phyloP scores from a whole-genome alignment of 1,139 yeast species.

The Hyphopichia buzzinii region DNA sequence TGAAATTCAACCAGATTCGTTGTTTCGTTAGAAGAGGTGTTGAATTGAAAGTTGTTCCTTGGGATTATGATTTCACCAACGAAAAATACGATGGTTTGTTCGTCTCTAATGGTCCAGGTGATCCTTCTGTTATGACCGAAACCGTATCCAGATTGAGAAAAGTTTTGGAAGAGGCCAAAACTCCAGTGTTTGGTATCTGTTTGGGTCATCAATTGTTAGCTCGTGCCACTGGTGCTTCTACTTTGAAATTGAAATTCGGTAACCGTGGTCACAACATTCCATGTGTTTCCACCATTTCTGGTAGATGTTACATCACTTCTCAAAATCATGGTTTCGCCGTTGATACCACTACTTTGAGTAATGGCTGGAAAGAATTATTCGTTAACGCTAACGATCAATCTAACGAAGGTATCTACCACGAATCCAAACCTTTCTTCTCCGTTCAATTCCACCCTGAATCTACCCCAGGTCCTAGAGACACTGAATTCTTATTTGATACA shows the following conservation, averaged over 20 bases:
- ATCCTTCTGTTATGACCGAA: constrained; percentile 79
- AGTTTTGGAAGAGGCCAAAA: constrained; percentile 59
- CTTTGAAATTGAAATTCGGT: constrained; percentile 93
- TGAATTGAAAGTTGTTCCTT: constrained; percentile 92
- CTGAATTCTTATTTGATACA: constrained; percentile 94
- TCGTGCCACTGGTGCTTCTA: constrained; percentile 91
- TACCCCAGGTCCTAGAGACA: constrained; percentile 98
- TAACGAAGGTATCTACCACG: constrained; percentile 96
- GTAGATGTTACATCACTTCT: constrained; percentile 97
- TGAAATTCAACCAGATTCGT: constrained; percentile 96
- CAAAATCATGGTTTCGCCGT: constrained; percentile 99
- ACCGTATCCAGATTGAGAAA: constrained; percentile 59
- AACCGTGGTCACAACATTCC: constrained; percentile 99
- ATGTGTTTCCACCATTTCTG: constrained; percentile 88
- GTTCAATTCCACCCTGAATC: constrained; percentile 99
- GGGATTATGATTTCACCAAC: constrained; percentile 80
- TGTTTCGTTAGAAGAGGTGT: constrained; percentile 97
- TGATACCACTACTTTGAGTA: constrained; percentile 68
- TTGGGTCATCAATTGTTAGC: constrained; percentile 97
- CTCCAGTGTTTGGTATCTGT: constrained; percentile 96
- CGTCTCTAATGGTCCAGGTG: constrained; percentile 99
- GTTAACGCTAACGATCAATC: constrained; percentile 97
- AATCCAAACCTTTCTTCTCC: constrained; percentile 87
- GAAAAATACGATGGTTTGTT: constrained; percentile 93
- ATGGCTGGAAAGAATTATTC: constrained; percentile 91